phyloP scores from a whole-genome alignment of 306 rosid genomes.

The Cercis canadensis region DNA sequence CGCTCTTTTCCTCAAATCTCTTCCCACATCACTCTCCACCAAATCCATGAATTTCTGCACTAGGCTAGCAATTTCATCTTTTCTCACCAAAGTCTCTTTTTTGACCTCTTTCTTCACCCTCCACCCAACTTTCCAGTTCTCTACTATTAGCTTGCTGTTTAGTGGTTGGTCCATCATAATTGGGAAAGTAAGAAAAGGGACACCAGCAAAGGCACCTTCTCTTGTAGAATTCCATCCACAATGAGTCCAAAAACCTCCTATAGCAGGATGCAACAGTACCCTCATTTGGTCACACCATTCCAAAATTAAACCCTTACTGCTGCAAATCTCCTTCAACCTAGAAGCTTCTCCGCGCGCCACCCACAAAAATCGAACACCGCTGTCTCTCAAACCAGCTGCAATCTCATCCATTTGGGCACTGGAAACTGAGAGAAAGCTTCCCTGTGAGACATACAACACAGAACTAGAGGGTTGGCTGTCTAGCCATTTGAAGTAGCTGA shows the following conservation, averaged over 20 bases:
- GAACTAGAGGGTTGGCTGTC: conserved; percentile 31
- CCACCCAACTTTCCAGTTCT: conserved; percentile 45
- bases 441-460: conserved; percentile 39
- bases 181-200: conserved; percentile 39
- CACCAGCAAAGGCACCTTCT: conserved; percentile 44
- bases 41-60: conserved; percentile 38
- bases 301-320: conserved; percentile 31
- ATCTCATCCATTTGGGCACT: conserved; percentile 39
- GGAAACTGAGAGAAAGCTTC: conserved; percentile 39
- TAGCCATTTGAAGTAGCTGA: conserved; percentile 25
- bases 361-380: conserved; percentile 40
- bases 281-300: conserved; percentile 46
- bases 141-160: conserved; percentile 22
- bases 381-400: conserved; percentile 20
- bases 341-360: conserved; percentile 27
- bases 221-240: conserved; percentile 45
- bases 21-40: conserved; percentile 24
- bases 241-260: conserved; percentile 44
- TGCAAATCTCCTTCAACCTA: conserved; percentile 24
- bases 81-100: conserved; percentile 16
- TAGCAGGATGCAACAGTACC: conserved; percentile 37
- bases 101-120: conserved; percentile 23
- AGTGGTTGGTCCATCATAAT: conserved; percentile 30
- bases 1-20: conserved; percentile 28
- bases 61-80: conserved; percentile 27